Base-by-base conservation (phyloP, 2,329 filamentous ascomycete species). In the Mariannaea elegans region DNA sequence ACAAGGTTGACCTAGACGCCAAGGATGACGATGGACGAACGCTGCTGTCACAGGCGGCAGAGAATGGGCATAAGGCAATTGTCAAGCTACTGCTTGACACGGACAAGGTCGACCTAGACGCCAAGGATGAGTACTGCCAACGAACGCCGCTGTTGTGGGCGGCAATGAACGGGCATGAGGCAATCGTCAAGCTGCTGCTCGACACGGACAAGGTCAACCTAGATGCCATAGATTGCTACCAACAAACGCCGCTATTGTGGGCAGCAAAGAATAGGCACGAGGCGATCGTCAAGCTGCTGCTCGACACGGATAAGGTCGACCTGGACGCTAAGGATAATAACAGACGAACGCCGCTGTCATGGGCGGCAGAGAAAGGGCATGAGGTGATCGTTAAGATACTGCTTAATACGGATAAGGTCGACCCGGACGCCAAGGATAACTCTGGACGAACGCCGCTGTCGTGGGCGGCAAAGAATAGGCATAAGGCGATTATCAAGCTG, bases 401-500 rank as follows among this genome's bases (percentile, higher is more conserved):
- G 39, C 18, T 42, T 19, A 14, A 10, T 12, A 24, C 19, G 3
- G 3, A 14, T 14, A 16, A 19, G 36, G 16, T 39, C 10, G 39
- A 23, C 19, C 39, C 18, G 23, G 18, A 24, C 19, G 39, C 13
- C 12, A 42, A 42, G 19, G 18, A 44, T n/a, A 4, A 31, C 29
- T 6, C 9, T 27, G 24, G 24, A 27, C 24, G 9, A 27, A 46
- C 39, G n/a, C 14, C 41, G 23, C 23, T 55, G 2, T 21, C 29
- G 7, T 12, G n/a, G 23, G 42, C 51, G 18, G 16, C 14, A 10
- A 5, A 4, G 4, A 29, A 39, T 1, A 21, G 42, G 9, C 59
- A 62, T 42, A 55, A 63, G 57, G 60, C 47, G 45, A 59, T 58
- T 47, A 62, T 54, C 34, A n/a, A 23, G 39, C 39, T 42, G 39